Base-by-base conservation (phyloP, 257 asterid genomes). In the Prunella vulgaris region DNA sequence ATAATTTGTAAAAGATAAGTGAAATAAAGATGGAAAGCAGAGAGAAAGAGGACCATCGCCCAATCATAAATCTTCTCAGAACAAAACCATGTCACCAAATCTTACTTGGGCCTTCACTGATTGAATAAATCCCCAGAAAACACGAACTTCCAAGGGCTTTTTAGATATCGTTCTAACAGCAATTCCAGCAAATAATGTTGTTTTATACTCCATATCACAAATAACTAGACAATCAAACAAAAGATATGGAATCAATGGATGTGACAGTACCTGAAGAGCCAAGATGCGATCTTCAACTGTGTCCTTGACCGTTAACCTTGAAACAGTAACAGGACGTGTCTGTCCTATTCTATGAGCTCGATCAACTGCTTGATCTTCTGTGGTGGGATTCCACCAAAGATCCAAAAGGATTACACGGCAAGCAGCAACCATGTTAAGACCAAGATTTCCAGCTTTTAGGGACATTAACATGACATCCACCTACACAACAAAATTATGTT, bases 351-450 rank as follows among this genome's bases (percentile, higher is more conserved):
- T 89, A 68, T 94, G 99, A 63, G 98, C 99, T 63, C 99, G 86
- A 76, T 94, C 98, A 78, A 94, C 76, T 42, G 99, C 99, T 82
- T 94, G 99, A 77, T 94, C 99, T 84, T 94, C 99, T 25, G 99
- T 89, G 21, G 99, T 82, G 53, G 99, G 99, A 84, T 91, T 94
- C 99, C 99, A 94, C 99, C 99, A 94, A 72, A 91, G 98, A 84
- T 94, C 99, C 86, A 94, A 81, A 74, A 94, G 96, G 71, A 94
- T 89, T 64, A 94, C 96, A 3, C 89, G 98, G 76, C 87, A 84
- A 35, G 99, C 99, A 17, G 98, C 99, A 81, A 94, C 99, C 98
- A 91, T 94, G 72, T 94, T 94, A 77, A 94, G 88, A 27, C 99
- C 99, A 51, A 94, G 89, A 80, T 91, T 94, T 65, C 99, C 99